Percentiles rank a stretch among this genome's conserved stretches.
Conservation (phyloP, 208 protist genomes). For the Acanthamoeba lenticulata region DNA sequence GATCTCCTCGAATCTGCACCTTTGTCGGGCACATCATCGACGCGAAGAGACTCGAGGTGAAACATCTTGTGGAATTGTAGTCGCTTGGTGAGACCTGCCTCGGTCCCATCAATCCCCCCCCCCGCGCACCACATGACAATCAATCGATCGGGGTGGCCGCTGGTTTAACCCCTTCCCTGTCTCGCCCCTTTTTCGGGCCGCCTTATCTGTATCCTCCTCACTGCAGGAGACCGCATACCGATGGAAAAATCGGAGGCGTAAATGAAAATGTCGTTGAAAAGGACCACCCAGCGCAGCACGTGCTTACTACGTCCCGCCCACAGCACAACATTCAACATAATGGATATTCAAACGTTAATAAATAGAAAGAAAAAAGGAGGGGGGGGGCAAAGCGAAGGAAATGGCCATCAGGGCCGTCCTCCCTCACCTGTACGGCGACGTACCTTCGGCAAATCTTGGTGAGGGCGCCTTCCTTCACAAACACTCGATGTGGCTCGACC, state of each 20-base stretch:
- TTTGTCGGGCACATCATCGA: neutral
- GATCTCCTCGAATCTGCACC: neutral
- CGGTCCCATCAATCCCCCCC: neutral
- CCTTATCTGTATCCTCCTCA: neutral
- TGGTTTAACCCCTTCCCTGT: too few relatives aligned
- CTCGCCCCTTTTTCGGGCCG: too few relatives aligned
- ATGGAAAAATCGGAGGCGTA: neutral
- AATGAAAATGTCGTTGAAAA: neutral
- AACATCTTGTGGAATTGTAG: constrained; percentile 18
- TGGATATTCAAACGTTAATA: too few relatives aligned
- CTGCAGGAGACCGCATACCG: neutral
- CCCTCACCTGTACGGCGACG: too few relatives aligned
- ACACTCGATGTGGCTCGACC: neutral
- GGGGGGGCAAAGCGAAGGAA: too few relatives aligned
- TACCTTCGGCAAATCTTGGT: constrained; percentile 14
- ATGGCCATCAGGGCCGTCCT: too few relatives aligned
- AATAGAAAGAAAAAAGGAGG: too few relatives aligned
- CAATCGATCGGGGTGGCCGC: too few relatives aligned
- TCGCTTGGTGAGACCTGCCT: neutral
- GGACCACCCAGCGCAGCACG: neutral
- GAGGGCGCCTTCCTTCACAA: constrained; percentile 8
- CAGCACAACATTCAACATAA: too few relatives aligned
- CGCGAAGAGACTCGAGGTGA: neutral
- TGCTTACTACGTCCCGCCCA: neutral
- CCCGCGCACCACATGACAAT: too few relatives aligned